Conservation (phyloP, 257 asterid species). For the Solanum sitiens region DNA sequence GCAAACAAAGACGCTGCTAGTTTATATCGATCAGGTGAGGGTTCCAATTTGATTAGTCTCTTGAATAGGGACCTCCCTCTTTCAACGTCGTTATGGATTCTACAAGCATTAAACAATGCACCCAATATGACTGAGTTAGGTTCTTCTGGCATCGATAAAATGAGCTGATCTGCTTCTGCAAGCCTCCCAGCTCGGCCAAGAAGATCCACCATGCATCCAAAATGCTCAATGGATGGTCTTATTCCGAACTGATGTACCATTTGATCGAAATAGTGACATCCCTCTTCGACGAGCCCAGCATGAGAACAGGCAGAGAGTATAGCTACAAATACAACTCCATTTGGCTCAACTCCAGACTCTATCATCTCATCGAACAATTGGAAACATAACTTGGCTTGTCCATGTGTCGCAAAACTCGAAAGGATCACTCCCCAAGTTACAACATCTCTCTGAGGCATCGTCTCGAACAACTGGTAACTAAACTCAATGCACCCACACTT, state of each 20-base stretch:
- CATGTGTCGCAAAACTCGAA: conserved; percentile 13
- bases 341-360: neutral
- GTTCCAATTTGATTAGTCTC: conserved; percentile 2
- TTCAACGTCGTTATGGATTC: conserved; percentile 6
- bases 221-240: conserved; percentile 20
- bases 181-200: conserved; percentile 15
- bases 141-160: conserved; percentile 4
- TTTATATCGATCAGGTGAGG: conserved; percentile 12
- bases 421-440: conserved; percentile 22
- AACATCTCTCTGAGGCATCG: conserved; percentile 8
- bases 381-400: conserved; percentile 9
- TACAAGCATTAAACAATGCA: conserved; percentile 16
- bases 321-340: conserved; percentile 10
- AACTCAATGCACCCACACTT: conserved; percentile 19
- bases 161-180: conserved; percentile 14
- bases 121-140: conserved; percentile 20
- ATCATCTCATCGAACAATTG: conserved; percentile 16
- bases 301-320: conserved; percentile 20
- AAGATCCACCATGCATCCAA: conserved; percentile 25
- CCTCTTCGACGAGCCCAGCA: conserved; percentile 9
- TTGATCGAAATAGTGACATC: conserved; percentile 9
- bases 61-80: conserved; percentile 1
- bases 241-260: conserved; percentile 10
- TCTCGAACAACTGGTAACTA: conserved; percentile 10
- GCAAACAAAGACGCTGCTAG: conserved; percentile 7